Conservation (phyloP, 208 protist species). For the Wallacemonas rigidus region DNA sequence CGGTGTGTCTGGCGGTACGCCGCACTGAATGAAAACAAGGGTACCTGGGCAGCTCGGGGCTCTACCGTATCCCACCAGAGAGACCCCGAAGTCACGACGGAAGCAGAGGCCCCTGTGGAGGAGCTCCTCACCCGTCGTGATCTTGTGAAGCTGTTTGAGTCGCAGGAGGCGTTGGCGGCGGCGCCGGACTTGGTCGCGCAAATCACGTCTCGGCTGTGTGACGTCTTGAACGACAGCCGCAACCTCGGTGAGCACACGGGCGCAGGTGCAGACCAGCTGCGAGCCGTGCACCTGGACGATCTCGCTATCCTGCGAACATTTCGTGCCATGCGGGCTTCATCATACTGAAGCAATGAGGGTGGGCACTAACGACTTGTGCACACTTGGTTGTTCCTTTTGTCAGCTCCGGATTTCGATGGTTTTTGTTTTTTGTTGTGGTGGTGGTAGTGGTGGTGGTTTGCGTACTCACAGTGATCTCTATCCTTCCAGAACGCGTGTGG, state of each 20-base stretch:
- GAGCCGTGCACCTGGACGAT: neutral
- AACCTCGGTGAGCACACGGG: neutral
- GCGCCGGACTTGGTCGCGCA: neutral
- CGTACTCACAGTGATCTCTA: neutral
- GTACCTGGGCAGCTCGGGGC: conserved; percentile 12
- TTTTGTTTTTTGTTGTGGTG: too few relatives aligned
- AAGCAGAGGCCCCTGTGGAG: neutral
- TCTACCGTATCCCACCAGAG: neutral
- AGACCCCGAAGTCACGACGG: neutral
- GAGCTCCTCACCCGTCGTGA: conserved; percentile 2
- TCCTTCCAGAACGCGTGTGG: too few relatives aligned
- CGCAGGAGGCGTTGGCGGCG: neutral
- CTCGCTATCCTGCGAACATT: neutral
- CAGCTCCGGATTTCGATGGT: too few relatives aligned
- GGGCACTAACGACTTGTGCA: too few relatives aligned
- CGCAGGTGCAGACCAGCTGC: neutral
- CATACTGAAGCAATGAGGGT: neutral
- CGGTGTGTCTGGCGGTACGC: conserved; percentile 24
- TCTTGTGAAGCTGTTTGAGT: conserved; percentile 2
- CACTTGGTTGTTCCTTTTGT: too few relatives aligned
- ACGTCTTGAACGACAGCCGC: neutral
- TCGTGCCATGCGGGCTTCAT: neutral
- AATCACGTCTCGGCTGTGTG: neutral
- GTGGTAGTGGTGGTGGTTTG: neutral
- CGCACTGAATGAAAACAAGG: conserved; percentile 26